Base-by-base conservation (phyloP, 1,284 basidiomycete species). In the Nidula niveotomentosa region DNA sequence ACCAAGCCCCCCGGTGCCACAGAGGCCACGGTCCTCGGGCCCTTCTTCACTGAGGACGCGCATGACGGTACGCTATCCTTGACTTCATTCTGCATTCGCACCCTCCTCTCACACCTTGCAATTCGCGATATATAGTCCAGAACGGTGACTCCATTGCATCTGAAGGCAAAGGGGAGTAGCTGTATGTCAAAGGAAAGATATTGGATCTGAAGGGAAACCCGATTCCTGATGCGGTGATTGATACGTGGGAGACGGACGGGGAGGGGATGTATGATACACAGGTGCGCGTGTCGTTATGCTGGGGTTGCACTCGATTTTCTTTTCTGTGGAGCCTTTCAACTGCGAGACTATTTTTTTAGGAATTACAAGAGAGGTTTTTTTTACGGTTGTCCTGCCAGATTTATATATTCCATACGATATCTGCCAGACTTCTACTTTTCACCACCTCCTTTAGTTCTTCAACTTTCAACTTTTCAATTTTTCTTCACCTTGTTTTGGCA, bases 221-320 rank as follows among this genome's bases (percentile, higher is more conserved):
- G 1, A 78, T 94, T 50, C 65, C 83, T 4, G 76, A 77, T 57
- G 88, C 87, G 1, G 65, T 79, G 36, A 88, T 94, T 57, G 90
- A 94, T 56, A 93, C 91, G 12, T 94, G 91, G 93, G 92, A 94
- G 71, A 86, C 91, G n/a, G 92, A 94, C 66, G 78, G 77, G 4
- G 65, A 82, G 56, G 89, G 91, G 62, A 66, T 73, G 65, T 86
- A 80, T 61, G 77, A 85, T 63, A 80, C 72, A 8, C 80, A 85
- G 68, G 69, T 70, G 53, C 12, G 64, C 45, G 34, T 30, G 30
- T 30, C 30, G 30, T 30, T 30, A 30, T 30, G 6, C 4, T 30
- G 30, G 30, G 30, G 30, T 30, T 5, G 30, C 30, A 5, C 30
- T 30, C 30, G 30, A 30, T 30, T 30, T 30, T 30, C 30, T 30